phyloP scores from a whole-genome alignment of 257 asterid species.

The Cinchona pubescens region DNA sequence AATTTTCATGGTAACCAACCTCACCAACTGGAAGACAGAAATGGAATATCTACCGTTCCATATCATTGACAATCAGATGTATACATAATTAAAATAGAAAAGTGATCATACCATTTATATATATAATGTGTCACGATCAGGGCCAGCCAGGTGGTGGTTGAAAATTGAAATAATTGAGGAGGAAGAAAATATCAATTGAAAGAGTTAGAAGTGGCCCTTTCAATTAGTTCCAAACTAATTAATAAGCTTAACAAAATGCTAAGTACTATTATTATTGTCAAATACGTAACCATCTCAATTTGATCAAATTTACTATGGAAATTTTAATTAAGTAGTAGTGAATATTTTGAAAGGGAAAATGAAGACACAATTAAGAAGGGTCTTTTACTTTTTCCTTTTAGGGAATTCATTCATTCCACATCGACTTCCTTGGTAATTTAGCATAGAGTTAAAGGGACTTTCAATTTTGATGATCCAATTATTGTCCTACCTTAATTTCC shows the following conservation, averaged over 20 bases:
- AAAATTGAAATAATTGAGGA: constrained; percentile 57
- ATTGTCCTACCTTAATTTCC: constrained; percentile 27
- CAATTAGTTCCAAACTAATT: constrained; percentile 4
- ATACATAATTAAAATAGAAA: neutral
- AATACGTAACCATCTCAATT: constrained; percentile 32
- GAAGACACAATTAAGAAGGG: constrained; percentile 25
- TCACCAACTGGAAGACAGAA: constrained; percentile 36
- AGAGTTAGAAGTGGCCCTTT: constrained; percentile 19
- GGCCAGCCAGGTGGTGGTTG: constrained; percentile 39
- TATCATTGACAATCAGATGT: neutral
- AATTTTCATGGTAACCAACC: constrained; percentile 42
- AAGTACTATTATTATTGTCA: constrained; percentile 9
- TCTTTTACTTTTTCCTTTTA: constrained; percentile 25
- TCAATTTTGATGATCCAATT: constrained; percentile 47
- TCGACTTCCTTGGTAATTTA: constrained; percentile 28
- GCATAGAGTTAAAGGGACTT: constrained; percentile 16
- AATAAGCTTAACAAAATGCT: constrained; percentile 3
- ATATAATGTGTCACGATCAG: constrained; percentile 37
- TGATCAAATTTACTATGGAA: neutral
- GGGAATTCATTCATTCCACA: constrained; percentile 10
- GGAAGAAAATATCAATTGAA: constrained; percentile 26
- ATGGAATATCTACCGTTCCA: constrained; percentile 10
- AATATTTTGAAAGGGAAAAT: neutral
- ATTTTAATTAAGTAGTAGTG: neutral
- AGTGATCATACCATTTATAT: neutral